Percentiles rank a stretch among this genome's conserved stretches.
Conservation (phyloP, 352 stramenopile species). For the Thraustochytrium sp. region DNA sequence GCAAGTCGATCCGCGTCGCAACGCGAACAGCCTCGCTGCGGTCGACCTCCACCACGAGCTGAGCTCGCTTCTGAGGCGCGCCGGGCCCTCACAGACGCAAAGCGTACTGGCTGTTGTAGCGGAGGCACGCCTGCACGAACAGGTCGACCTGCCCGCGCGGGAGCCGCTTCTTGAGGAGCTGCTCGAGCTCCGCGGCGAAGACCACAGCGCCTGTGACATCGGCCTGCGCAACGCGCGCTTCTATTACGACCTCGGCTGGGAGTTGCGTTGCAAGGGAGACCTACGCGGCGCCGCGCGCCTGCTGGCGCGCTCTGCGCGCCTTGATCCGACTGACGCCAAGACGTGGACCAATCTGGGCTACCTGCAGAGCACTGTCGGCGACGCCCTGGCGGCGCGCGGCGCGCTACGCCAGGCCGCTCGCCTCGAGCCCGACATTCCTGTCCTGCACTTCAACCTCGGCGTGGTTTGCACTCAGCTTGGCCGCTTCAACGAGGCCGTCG, state of each 20-base stretch:
- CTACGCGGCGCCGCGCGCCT: background rate
- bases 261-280: constrained; percentile 7
- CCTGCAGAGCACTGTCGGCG: background rate
- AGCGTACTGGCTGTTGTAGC: background rate
- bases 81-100: background rate
- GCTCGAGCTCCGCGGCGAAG: constrained; percentile 31
- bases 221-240: constrained; percentile 15
- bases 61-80: background rate
- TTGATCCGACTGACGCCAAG: background rate
- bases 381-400: background rate
- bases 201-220: constrained; percentile 33
- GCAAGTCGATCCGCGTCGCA: too few relatives aligned
- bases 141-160: background rate
- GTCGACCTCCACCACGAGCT: constrained; percentile 11
- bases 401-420: background rate
- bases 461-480: background rate
- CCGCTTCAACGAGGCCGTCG: background rate
- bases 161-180: constrained; percentile 28
- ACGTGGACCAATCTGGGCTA: constrained; percentile 24
- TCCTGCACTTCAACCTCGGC: constrained; percentile 18
- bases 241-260: constrained; percentile 18
- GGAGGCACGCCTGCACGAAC: background rate
- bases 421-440: background rate
- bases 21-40: too few relatives aligned
- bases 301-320: background rate